Evolutionary conservation across 2,329 filamentous ascomycete species (phyloP).

Genomic region (Trichoderma aggressivum): DNA sequence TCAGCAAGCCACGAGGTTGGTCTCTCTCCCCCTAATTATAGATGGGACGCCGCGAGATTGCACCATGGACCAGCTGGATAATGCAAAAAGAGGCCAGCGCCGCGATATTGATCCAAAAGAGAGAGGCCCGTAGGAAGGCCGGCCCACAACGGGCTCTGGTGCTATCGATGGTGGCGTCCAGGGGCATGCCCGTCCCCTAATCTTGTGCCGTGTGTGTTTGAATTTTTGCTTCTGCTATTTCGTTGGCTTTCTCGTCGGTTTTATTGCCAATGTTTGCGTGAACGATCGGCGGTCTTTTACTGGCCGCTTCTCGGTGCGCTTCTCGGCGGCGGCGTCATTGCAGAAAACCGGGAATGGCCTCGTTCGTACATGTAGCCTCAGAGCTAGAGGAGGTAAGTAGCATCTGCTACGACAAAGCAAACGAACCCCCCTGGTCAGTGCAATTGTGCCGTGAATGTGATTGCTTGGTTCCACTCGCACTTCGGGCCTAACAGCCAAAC

Average conservation of each 20-base stretch:
- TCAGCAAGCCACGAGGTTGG: background rate
- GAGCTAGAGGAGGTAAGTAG: background rate
- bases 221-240: background rate
- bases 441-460: background rate
- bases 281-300: background rate
- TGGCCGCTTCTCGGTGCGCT: background rate
- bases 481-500: conserved; percentile 13
- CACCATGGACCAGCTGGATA: background rate
- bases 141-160: conserved; percentile 1
- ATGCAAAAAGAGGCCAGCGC: background rate
- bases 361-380: background rate
- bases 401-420: background rate
- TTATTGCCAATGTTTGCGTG: background rate
- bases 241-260: background rate
- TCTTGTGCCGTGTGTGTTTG: background rate
- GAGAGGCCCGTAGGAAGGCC: background rate
- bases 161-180: conserved; percentile 10
- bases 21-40: background rate
- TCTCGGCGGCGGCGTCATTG: background rate
- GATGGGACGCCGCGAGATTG: background rate
- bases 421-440: background rate
- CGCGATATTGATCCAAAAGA: background rate
- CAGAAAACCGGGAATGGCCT: background rate
- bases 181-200: background rate
- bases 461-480: conserved; percentile 11